Evolutionary conservation across 2,329 filamentous ascomycete genomes (phyloP), one percentile per base, ranked within the genome.

Genomic region (Tolypocladium pustulatum): DNA sequence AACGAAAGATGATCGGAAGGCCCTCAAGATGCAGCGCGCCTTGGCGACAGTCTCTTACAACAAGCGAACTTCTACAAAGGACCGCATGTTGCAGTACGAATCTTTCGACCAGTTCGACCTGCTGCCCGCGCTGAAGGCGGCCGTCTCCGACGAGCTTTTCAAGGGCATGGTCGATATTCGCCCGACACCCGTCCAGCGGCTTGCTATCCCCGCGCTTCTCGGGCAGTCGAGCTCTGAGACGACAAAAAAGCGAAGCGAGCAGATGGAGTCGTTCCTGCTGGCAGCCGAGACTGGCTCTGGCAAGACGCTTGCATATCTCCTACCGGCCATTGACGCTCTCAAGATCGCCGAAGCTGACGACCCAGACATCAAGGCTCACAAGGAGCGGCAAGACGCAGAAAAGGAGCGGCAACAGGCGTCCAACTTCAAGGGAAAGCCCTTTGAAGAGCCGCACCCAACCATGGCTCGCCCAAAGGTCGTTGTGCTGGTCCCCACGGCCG

Each of bases 231-330:
- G 62, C 8, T 60, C 65, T 4, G 64, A 65, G 22, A 62, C 65
- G 52, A 55, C 60, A n/a, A 71, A 68, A 57, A 61, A 56, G 2
- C 58, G 66, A 58, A 80, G 68, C 64, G 73, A 75, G 60, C 81
- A 77, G 74, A 61, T 63, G 56, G 61, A 65, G 46, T 73, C 73
- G 1, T 97, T 90, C 68, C 80, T 99, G 15, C 79, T 99, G 55
- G 94, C 94, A 4, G 94, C 94, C 13, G 94, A 99, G 77, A 99
- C 94, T 0, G 94, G 94, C 15, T 97, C 94, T 0, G 94, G 94
- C 61, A 99, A 99, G 78, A 99, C 94, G 1, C 78, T 99, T 61
- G 91, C 94, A 10, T 99, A 99, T 69, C 77, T 97, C 6, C 74
- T 97, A 6, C 95, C 94, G 0, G 81, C 87, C 20, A 79, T 99